Base-by-base conservation (phyloP, 164 flowering plant species). In the Liriodendron chinense region DNA sequence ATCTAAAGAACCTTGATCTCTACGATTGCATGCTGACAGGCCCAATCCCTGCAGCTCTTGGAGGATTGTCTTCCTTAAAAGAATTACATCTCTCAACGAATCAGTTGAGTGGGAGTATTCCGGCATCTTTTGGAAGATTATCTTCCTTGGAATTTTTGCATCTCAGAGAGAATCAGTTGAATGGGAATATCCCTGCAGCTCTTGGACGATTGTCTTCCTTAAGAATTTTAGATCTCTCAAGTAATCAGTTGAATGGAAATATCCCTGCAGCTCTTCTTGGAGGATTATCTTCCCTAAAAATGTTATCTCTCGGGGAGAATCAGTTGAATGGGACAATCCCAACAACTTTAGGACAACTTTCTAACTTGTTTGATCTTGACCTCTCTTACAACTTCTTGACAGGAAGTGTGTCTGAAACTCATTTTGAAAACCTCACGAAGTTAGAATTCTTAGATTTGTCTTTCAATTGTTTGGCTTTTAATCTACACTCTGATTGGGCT, bases 401-500 rank as follows among this genome's bases (percentile, higher is more conserved):
- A 9, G 68, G 68, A 9, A 10, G 12, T 47, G 72, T 69, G 9
- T 21, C 53, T 48, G 72, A 48, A 47, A 2, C 18, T 47, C 72
- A 69, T 47, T 47, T 48, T 49, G 24, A 16, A 9, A 65, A 65
- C 10, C 34, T 65, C 9, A 22, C 1, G 4, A 69, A 69, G 4
- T 69, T 69, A 53, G 8, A 69, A 3, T 0, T 1, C 3, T 69
- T 24, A 1, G 18, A 10, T 5, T 69, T 43, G 21, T 14, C 57
- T 34, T 48, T n/a, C 1, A 69, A 69, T 47, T 69, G 72, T 1
- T 69, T 82, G 18, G 69, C 47, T 20, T 74, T 82, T 25, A 22
- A 79, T 22, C 25, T 79, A 16, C 16, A 24, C 0, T 1, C 43
- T 16, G 47, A 75, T 12, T 82, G 85, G 82, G 25, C 75, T 7